Evolutionary conservation across 306 rosid species (phyloP).

Genomic region (Castanospermum australe): DNA sequence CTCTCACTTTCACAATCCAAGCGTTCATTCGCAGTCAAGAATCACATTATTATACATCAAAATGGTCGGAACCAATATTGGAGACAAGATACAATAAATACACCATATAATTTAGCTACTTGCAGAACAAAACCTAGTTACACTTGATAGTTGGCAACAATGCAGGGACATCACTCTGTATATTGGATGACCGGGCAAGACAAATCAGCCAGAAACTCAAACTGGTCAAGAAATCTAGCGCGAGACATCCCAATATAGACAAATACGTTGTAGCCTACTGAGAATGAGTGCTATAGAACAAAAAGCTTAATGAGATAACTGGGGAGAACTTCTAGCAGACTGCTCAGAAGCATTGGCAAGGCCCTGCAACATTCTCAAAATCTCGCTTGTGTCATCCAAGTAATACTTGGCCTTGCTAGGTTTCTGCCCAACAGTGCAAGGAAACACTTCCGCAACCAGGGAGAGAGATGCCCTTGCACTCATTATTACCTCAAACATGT

Average conservation of each 20-base stretch:
- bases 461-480: slow-evolving; percentile 34
- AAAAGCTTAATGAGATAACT: slow-evolving; percentile 31
- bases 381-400: slow-evolving; percentile 76
- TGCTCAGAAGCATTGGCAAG: slow-evolving; percentile 75
- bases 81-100: slow-evolving; percentile 9
- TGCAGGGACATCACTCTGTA: slow-evolving; percentile 5
- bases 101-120: not conserved
- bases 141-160: slow-evolving; percentile 18
- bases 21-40: slow-evolving; percentile 1
- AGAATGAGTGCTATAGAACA: slow-evolving; percentile 25
- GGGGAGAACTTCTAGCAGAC: slow-evolving; percentile 31
- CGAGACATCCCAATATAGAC: slow-evolving; percentile 15
- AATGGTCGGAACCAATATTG: not conserved
- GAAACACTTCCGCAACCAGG: slow-evolving; percentile 36
- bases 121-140: slow-evolving; percentile 16
- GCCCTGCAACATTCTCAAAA: slow-evolving; percentile 81
- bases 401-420: slow-evolving; percentile 47
- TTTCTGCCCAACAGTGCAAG: slow-evolving; percentile 45
- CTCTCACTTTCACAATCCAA: no score
- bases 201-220: not conserved
- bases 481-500: slow-evolving; percentile 42
- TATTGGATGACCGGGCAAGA: not conserved
- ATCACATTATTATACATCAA: not conserved
- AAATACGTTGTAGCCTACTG: slow-evolving; percentile 5
- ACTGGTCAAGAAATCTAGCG: slow-evolving; percentile 3